Evolutionary conservation across 1,284 basidiomycete species (phyloP).

Genomic region (Ustilago loliicola): DNA sequence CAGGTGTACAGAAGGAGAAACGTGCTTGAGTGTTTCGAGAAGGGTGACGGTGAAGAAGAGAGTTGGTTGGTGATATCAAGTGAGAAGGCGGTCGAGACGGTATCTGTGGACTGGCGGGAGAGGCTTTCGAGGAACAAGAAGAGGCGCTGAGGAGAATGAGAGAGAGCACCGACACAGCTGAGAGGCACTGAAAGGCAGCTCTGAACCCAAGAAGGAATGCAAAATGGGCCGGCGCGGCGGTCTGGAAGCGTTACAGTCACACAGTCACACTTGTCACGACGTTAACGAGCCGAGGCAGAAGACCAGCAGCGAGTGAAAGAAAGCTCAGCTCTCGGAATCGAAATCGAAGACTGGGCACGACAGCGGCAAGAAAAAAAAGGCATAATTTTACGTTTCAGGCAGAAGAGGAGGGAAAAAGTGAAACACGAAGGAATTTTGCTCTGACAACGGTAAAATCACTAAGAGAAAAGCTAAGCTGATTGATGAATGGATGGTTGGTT

Average conservation of each 20-base stretch:
- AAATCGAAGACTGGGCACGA: neutral
- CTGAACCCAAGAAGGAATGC: conserved; percentile 4
- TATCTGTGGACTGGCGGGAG: conserved; percentile 7
- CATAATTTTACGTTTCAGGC: no score
- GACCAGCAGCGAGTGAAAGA: neutral
- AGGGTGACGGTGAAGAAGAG: neutral
- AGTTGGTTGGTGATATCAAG: neutral
- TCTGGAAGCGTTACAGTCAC: neutral
- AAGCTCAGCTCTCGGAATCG: conserved; percentile 12
- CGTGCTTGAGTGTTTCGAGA: neutral
- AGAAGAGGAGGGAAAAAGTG: neutral
- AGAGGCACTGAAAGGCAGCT: neutral
- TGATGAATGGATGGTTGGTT: neutral
- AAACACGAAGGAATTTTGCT: conserved; percentile 6
- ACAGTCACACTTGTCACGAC: neutral
- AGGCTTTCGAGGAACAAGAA: conserved; percentile 4
- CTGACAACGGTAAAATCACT: neutral
- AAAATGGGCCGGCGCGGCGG: conserved; percentile 3
- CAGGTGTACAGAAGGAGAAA: conserved; percentile 4
- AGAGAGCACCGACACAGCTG: neutral
- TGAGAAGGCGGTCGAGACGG: neutral
- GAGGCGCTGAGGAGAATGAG: neutral
- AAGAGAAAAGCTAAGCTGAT: neutral
- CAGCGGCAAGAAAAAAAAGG: neutral
- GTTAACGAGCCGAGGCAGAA: conserved; percentile 1